Evolutionary conservation across 2,329 filamentous ascomycete species (phyloP).

Genomic region (Colletotrichum karsti): DNA sequence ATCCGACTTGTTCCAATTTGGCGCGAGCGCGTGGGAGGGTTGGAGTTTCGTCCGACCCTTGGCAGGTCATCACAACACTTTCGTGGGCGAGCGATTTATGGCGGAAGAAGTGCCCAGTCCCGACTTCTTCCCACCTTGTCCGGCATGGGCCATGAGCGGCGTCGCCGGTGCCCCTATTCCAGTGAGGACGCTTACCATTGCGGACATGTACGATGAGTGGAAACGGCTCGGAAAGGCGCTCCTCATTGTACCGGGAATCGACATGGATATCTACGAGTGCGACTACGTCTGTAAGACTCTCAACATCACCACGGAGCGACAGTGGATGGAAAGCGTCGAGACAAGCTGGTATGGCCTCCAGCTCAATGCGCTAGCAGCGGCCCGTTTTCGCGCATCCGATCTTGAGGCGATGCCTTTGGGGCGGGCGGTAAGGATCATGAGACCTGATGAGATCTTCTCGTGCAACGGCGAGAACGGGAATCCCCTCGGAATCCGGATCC

Average conservation of each 20-base stretch:
- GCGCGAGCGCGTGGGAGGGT: neutral
- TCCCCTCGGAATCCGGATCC: slow-evolving; percentile 4
- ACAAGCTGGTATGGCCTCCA: neutral
- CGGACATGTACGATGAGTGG: slow-evolving; percentile 9
- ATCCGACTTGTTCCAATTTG: neutral
- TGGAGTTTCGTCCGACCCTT: too few species aligned
- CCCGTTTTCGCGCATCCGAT: neutral
- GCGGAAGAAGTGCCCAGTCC: neutral
- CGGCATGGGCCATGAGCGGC: neutral
- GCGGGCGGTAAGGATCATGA: neutral
- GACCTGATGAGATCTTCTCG: slow-evolving; percentile 4
- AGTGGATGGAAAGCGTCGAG: neutral
- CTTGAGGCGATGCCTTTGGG: neutral
- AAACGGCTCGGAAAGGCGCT: neutral
- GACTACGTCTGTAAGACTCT: neutral
- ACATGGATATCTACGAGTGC: slow-evolving; percentile 2
- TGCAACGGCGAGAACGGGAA: neutral
- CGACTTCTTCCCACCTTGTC: neutral
- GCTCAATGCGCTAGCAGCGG: neutral
- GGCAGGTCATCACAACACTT: too few species aligned
- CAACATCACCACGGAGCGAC: neutral
- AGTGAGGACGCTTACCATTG: neutral
- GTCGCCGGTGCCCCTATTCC: neutral
- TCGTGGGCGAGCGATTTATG: neutral
- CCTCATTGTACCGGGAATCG: neutral